Percentiles rank a stretch among this genome's conserved stretches.
Conservation (phyloP, 148 eudicot genomes). For the Vaccinium darrowii region DNA sequence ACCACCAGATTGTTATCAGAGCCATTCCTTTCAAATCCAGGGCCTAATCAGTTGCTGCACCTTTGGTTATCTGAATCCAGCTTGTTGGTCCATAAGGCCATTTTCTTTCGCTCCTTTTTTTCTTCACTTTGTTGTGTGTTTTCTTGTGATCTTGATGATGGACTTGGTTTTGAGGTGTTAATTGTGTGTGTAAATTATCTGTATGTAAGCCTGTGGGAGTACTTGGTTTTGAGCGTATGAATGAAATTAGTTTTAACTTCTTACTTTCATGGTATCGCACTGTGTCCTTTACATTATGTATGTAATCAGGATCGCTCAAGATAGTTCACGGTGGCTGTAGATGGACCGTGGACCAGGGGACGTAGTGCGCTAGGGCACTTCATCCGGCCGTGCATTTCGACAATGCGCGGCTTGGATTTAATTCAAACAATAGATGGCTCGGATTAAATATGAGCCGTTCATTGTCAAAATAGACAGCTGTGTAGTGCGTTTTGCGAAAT, state of each 20-base stretch:
- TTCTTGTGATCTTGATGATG: not conserved
- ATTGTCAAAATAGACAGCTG: too few species aligned
- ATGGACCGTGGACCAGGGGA: too few species aligned
- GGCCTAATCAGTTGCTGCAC: constrained; percentile 11
- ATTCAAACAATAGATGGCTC: too few species aligned
- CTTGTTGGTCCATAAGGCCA: not conserved
- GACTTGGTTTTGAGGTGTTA: not conserved
- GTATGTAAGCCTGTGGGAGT: not conserved
- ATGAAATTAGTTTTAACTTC: not conserved
- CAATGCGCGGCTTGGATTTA: too few species aligned
- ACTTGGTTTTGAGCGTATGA: not conserved
- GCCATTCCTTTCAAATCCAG: constrained; percentile 72
- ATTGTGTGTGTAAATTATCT: constrained; percentile 8
- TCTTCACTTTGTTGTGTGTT: not conserved
- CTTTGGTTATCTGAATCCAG: not conserved
- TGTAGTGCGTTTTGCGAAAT: too few species aligned
- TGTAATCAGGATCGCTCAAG: too few species aligned
- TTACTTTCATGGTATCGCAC: not conserved
- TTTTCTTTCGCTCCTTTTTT: not conserved
- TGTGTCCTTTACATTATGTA: too few species aligned
- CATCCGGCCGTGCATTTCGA: too few species aligned
- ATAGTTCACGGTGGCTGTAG: too few species aligned
- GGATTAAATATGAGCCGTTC: too few species aligned
- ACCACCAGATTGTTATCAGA: constrained; percentile 68
- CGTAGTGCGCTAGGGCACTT: too few species aligned